These are phyloP conservation scores for Hylodesmum podocarpum DNA, from an alignment of 306 rosid genomes.

Conservation along the genomic window DNA sequence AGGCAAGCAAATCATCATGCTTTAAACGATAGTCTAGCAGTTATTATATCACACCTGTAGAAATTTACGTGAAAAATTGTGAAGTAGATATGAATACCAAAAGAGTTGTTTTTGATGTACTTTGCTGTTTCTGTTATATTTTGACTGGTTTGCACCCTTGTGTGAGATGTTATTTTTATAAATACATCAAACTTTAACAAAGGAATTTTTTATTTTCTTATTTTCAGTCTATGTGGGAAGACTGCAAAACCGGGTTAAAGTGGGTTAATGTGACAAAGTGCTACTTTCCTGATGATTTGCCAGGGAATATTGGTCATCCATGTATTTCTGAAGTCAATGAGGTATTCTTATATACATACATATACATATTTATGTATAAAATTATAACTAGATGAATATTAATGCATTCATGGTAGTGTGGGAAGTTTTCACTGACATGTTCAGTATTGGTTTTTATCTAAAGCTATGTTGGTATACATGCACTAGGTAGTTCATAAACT, in stretches of 20 bases:
- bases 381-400: not conserved
- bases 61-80: constrained; percentile 13
- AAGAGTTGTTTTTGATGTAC: not conserved
- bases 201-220: constrained; percentile 26
- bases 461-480: not conserved
- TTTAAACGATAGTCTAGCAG: constrained; percentile 21
- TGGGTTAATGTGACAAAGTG: constrained; percentile 67
- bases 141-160: constrained; percentile 27
- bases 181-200: constrained; percentile 18
- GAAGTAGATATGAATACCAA: constrained; percentile 6
- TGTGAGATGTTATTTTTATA: not conserved
- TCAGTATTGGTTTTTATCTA: constrained; percentile 20
- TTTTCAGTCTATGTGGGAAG: constrained; percentile 93
- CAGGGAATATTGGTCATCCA: constrained; percentile 68
- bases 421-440: constrained; percentile 12
- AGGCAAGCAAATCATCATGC: constrained; percentile 61
- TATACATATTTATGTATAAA: constrained; percentile 6
- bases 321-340: constrained; percentile 80
- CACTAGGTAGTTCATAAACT: not conserved
- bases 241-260: constrained; percentile 64
- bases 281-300: constrained; percentile 84
- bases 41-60: constrained; percentile 16
- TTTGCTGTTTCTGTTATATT: constrained; percentile 3
- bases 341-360: constrained; percentile 44
- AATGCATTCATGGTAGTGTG: not conserved